Evolutionary conservation across 2,329 filamentous ascomycete species (phyloP).

Genomic region (Pyricularia sp.): DNA sequence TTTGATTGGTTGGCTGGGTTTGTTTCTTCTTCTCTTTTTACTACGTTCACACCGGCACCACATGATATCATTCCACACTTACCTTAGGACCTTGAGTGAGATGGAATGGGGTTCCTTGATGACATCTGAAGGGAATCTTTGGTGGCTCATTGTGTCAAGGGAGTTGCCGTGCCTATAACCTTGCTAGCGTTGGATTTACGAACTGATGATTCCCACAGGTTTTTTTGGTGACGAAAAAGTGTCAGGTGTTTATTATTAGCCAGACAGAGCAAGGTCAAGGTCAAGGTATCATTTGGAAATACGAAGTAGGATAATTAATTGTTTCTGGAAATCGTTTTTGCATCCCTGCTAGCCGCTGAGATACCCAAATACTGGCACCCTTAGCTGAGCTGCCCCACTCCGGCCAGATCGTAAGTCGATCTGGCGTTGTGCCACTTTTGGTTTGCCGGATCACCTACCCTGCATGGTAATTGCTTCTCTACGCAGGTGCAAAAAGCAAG

Average conservation of each 20-base stretch:
- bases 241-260: neutral
- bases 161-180: neutral
- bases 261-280: neutral
- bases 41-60: neutral
- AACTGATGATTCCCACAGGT: neutral
- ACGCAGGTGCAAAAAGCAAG: neutral
- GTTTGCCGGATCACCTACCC: neutral
- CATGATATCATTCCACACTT: constrained; percentile 11
- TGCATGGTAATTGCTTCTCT: neutral
- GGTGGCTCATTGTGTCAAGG: constrained; percentile 41
- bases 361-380: neutral
- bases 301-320: neutral
- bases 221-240: neutral
- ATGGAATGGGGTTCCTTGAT: constrained; percentile 70
- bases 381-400: neutral
- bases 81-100: constrained; percentile 69
- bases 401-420: neutral
- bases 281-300: neutral
- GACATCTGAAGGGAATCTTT: constrained; percentile 46
- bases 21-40: neutral
- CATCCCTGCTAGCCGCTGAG: neutral
- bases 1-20: neutral
- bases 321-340: neutral
- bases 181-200: neutral
- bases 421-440: neutral